Percentiles rank a stretch among this genome's conserved stretches.
Evolutionary conservation across 2,329 filamentous ascomycete genomes (phyloP).

Genomic region (Aaosphaeria arxii): DNA sequence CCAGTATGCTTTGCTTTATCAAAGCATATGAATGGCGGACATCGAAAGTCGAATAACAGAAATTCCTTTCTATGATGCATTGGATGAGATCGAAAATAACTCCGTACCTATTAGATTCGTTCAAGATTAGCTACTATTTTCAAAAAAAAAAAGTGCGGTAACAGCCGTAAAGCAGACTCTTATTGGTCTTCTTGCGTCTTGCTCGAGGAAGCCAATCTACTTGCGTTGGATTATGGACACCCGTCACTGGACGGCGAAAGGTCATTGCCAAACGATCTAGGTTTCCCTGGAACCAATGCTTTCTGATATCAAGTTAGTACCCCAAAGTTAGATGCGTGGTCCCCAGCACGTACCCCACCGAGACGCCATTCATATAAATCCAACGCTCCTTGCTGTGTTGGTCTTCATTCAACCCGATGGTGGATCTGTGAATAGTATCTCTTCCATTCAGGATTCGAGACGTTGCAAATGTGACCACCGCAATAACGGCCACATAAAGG

Average conservation of each 20-base stretch:
- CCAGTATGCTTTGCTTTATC: conserved; percentile 62
- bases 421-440: conserved; percentile 46
- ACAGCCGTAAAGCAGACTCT: too few species aligned
- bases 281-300: conserved; percentile 53
- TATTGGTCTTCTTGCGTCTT: too few species aligned
- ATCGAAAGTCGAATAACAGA: conserved; percentile 68
- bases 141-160: too few species aligned
- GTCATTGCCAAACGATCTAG: conserved; percentile 69
- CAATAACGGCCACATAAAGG: conserved; percentile 23
- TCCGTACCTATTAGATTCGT: conserved; percentile 40
- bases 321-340: background rate
- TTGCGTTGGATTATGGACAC: conserved; percentile 70
- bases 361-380: conserved; percentile 78
- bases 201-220: too few species aligned
- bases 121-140: too few species aligned
- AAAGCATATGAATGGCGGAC: conserved; percentile 56
- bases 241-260: conserved; percentile 67
- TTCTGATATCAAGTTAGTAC: conserved; percentile 4
- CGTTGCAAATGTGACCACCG: conserved; percentile 27
- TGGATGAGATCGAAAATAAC: conserved; percentile 75
- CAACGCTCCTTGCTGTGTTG: conserved; percentile 63
- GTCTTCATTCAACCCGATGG: conserved; percentile 49
- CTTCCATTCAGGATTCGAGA: conserved; percentile 35
- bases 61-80: conserved; percentile 73
- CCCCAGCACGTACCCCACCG: conserved; percentile 51